These are phyloP conservation scores for Aspergillus sergii DNA, from an alignment of 2,329 filamentous ascomycete species.

Conservation along the genomic window DNA sequence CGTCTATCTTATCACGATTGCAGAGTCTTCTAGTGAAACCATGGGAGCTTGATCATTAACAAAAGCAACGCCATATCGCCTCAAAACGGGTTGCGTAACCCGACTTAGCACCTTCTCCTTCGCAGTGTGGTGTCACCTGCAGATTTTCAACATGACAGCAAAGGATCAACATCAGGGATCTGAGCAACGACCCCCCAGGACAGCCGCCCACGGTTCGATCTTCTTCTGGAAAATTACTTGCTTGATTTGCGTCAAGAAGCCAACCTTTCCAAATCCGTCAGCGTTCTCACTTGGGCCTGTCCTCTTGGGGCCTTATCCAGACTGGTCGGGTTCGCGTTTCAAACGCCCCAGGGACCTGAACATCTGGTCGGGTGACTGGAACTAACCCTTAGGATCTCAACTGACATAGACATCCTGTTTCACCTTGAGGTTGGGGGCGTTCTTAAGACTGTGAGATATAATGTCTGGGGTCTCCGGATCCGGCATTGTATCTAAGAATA, in stretches of 20 bases:
- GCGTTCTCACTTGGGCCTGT: background rate
- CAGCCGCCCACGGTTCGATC: background rate
- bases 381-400: no score
- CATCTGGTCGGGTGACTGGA: background rate
- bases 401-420: background rate
- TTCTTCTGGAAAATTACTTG: conserved; percentile 4
- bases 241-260: background rate
- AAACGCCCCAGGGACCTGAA: background rate
- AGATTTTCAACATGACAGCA: background rate
- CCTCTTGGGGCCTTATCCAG: background rate
- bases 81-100: conserved; percentile 1
- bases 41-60: background rate
- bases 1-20: background rate
- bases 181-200: background rate
- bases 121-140: conserved; percentile 3
- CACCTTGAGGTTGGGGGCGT: background rate
- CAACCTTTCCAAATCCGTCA: conserved; percentile 1
- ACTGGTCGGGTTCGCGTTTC: background rate
- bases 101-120: background rate
- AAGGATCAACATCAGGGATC: conserved; percentile 14
- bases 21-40: background rate
- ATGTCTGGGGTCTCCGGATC: background rate
- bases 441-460: background rate
- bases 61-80: background rate
- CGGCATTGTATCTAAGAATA: conserved; percentile 1